phyloP scores from a whole-genome alignment of 345 rosid genomes.

The Erysimum cheiranthoides region DNA sequence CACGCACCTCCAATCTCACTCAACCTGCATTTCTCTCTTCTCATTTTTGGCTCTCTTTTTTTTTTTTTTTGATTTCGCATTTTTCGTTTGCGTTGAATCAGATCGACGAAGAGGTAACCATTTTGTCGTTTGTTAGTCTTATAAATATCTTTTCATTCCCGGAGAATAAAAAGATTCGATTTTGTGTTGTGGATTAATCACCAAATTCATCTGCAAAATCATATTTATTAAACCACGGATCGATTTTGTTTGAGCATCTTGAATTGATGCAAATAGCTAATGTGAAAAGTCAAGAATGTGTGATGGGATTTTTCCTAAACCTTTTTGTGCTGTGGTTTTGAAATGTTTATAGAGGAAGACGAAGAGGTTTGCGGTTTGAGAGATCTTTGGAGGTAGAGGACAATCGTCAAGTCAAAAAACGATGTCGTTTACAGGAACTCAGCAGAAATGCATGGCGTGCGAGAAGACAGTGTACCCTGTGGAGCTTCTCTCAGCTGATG shows the following conservation, averaged over 20 bases:
- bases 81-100: conserved; percentile 1
- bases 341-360: conserved; percentile 34
- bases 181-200: conserved; percentile 15
- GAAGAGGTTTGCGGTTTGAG: conserved; percentile 7
- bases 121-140: background rate
- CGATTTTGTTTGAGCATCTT: conserved; percentile 9
- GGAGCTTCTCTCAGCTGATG: conserved; percentile 92
- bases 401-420: conserved; percentile 19
- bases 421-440: conserved; percentile 97
- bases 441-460: conserved; percentile 94
- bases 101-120: conserved; percentile 39
- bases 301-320: background rate
- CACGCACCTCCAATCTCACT: conserved; percentile 1
- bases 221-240: background rate
- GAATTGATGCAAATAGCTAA: conserved; percentile 10
- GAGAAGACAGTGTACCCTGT: conserved; percentile 97
- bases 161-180: background rate
- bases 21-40: conserved; percentile 29
- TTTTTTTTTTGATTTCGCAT: background rate
- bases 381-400: conserved; percentile 37
- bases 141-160: no score
- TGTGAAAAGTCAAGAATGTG: background rate
- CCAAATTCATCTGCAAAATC: background rate
- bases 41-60: background rate
- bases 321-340: conserved; percentile 24